These are phyloP conservation scores for Gardenia jasminoides DNA, from an alignment of 257 asterid species.

Conservation along the genomic window DNA sequence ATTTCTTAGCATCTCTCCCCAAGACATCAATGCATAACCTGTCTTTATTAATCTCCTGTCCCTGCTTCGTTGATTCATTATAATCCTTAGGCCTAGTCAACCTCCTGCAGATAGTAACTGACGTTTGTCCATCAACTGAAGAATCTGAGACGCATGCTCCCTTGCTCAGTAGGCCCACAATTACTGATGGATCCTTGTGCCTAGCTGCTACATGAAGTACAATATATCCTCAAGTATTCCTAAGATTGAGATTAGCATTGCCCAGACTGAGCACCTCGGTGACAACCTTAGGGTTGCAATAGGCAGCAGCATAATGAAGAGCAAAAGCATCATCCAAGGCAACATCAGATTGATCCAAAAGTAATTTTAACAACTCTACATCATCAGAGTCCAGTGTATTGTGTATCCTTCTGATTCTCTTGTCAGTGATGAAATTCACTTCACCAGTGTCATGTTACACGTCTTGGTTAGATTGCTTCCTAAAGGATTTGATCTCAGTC, in stretches of 20 bases:
- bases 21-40: conserved; percentile 71
- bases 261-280: conserved; percentile 56
- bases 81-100: conserved; percentile 77
- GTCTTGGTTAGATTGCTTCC: conserved; percentile 38
- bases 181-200: conserved; percentile 65
- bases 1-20: conserved; percentile 61
- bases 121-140: conserved; percentile 60
- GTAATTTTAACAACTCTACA: conserved; percentile 55
- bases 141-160: conserved; percentile 62
- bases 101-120: conserved; percentile 65
- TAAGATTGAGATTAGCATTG: conserved; percentile 56
- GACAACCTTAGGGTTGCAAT: conserved; percentile 68
- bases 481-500: conserved; percentile 39
- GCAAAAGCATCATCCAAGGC: conserved; percentile 66
- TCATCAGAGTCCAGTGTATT: conserved; percentile 76
- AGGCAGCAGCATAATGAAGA: conserved; percentile 86
- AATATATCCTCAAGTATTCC: conserved; percentile 62
- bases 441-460: conserved; percentile 33
- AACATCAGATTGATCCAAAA: conserved; percentile 61
- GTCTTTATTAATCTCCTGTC: conserved; percentile 68
- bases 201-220: conserved; percentile 87
- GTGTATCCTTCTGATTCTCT: conserved; percentile 59
- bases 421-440: conserved; percentile 45
- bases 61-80: conserved; percentile 47
- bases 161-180: conserved; percentile 48